Conservation (phyloP, 495 filamentous ascomycete genomes). For the Parathielavia hyrcaniae region DNA sequence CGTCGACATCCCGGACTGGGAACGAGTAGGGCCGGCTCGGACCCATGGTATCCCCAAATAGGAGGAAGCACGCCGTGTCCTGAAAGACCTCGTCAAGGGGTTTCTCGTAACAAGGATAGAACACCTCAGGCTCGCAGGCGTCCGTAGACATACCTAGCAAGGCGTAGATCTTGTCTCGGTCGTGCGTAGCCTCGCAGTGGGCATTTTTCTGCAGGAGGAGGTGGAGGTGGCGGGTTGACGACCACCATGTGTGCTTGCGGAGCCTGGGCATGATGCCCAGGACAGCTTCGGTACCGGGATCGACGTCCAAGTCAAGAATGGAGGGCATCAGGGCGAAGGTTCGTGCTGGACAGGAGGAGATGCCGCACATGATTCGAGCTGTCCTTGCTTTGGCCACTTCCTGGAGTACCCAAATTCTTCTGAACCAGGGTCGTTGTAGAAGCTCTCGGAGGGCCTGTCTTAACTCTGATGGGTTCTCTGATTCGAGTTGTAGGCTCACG, state of each 20-base stretch:
- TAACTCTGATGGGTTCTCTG: background rate
- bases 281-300: slow-evolving; percentile 27
- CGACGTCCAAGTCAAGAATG: slow-evolving; percentile 13
- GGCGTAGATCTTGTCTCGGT: slow-evolving; percentile 34
- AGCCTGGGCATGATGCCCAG: slow-evolving; percentile 36
- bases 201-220: slow-evolving; percentile 30
- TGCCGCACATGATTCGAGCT: slow-evolving; percentile 23
- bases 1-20: background rate
- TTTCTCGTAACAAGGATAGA: background rate
- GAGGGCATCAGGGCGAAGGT: slow-evolving; percentile 29
- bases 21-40: background rate
- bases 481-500: background rate
- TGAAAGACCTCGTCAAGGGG: background rate
- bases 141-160: slow-evolving; percentile 30
- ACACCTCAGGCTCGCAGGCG: background rate
- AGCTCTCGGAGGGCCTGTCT: slow-evolving; percentile 6
- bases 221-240: slow-evolving; percentile 21
- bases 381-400: slow-evolving; percentile 19
- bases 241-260: slow-evolving; percentile 31
- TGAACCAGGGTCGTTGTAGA: slow-evolving; percentile 17
- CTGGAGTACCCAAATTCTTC: slow-evolving; percentile 23
- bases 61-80: background rate
- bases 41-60: background rate
- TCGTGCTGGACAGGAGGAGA: slow-evolving; percentile 19
- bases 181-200: slow-evolving; percentile 28